These are phyloP conservation scores for Trichocladium antarcticum DNA, from an alignment of 495 filamentous ascomycete species.

Conservation along the genomic window DNA sequence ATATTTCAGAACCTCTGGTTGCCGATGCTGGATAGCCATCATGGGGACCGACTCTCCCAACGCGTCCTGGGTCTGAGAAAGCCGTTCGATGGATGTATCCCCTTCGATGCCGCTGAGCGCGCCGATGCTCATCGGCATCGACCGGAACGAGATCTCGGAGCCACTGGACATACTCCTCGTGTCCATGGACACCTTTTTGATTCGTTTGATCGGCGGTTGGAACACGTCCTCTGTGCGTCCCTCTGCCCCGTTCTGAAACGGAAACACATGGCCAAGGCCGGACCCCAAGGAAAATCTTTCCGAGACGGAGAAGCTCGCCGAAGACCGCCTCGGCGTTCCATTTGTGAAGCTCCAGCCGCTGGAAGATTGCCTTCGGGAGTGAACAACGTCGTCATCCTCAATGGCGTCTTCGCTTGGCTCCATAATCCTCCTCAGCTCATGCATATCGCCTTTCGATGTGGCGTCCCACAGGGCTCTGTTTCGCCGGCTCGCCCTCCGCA, in stretches of 20 bases:
- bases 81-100: slow-evolving; percentile 70
- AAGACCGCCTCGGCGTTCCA: slow-evolving; percentile 36
- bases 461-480: slow-evolving; percentile 89
- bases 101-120: slow-evolving; percentile 70
- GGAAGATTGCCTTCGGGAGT: slow-evolving; percentile 32
- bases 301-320: slow-evolving; percentile 31
- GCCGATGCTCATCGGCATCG: slow-evolving; percentile 61
- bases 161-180: slow-evolving; percentile 76
- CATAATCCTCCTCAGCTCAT: slow-evolving; percentile 66
- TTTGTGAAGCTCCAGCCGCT: slow-evolving; percentile 35
- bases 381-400: slow-evolving; percentile 34
- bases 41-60: slow-evolving; percentile 81
- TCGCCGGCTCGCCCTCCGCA: slow-evolving; percentile 71
- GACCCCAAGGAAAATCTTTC: slow-evolving; percentile 45
- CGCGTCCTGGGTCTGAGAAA: slow-evolving; percentile 69
- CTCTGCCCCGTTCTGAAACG: slow-evolving; percentile 54
- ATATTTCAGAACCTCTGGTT: slow-evolving; percentile 59
- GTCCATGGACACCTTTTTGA: slow-evolving; percentile 80
- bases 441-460: slow-evolving; percentile 58
- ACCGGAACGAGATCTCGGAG: slow-evolving; percentile 66
- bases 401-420: slow-evolving; percentile 44
- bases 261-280: slow-evolving; percentile 77
- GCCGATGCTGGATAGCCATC: slow-evolving; percentile 85
- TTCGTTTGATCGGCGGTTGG: slow-evolving; percentile 39
- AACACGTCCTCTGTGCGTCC: slow-evolving; percentile 21